These are phyloP conservation scores for Penicillium desertorum DNA, from an alignment of 495 filamentous ascomycete species.

Conservation along the genomic window DNA sequence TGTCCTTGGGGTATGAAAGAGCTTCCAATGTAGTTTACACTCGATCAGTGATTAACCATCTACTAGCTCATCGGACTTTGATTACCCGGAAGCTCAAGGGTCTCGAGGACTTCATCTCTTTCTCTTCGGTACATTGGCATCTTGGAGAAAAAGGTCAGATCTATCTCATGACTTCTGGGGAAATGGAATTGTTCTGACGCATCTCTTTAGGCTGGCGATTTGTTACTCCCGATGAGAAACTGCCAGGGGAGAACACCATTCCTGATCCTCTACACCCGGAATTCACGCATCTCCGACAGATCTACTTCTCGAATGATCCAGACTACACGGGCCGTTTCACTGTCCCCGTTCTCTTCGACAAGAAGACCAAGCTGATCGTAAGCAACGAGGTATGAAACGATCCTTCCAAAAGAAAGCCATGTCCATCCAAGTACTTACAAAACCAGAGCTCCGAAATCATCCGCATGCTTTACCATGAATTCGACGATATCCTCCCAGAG, in stretches of 20 bases:
- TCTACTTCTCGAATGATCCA: slow-evolving; percentile 61
- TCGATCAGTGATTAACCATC: slow-evolving; percentile 1
- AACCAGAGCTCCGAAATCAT: slow-evolving; percentile 54
- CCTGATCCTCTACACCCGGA: slow-evolving; percentile 53
- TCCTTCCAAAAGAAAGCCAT: background rate
- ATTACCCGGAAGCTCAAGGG: slow-evolving; percentile 68
- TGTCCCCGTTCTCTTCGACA: slow-evolving; percentile 63
- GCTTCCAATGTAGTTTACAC: background rate
- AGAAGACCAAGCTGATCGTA: slow-evolving; percentile 56
- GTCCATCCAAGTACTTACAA: slow-evolving; percentile 6
- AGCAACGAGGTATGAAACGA: slow-evolving; percentile 52
- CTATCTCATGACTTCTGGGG: background rate
- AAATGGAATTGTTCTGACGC: background rate
- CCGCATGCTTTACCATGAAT: slow-evolving; percentile 71
- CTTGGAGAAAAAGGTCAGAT: slow-evolving; percentile 57
- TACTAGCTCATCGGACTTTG: slow-evolving; percentile 62
- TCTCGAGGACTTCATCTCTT: slow-evolving; percentile 63
- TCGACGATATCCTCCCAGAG: slow-evolving; percentile 64
- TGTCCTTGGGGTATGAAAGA: slow-evolving; percentile 63
- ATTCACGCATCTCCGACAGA: slow-evolving; percentile 57
- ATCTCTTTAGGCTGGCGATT: slow-evolving; percentile 74
- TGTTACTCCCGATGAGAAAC: slow-evolving; percentile 59
- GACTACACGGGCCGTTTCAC: slow-evolving; percentile 61
- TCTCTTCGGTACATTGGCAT: slow-evolving; percentile 68
- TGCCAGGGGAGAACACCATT: slow-evolving; percentile 56